Conservation (phyloP, 2,329 filamentous ascomycete genomes). For the Colletotrichum sansevieriae region DNA sequence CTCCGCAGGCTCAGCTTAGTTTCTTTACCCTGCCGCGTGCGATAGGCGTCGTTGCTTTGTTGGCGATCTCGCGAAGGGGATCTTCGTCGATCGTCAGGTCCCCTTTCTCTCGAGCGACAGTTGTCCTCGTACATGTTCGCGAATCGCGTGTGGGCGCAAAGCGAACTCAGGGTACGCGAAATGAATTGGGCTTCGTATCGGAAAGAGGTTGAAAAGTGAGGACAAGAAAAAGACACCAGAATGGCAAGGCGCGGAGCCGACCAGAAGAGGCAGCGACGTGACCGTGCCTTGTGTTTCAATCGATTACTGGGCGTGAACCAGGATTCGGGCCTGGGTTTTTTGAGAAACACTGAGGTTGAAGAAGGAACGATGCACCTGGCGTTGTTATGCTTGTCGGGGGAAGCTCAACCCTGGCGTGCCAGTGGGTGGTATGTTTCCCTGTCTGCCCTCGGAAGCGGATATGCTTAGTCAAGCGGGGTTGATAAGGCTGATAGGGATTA, state of each 20-base stretch:
- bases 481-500: constrained; percentile 19
- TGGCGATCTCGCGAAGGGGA: constrained; percentile 41
- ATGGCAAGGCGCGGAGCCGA: constrained; percentile 18
- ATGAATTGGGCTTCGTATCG: constrained; percentile 29
- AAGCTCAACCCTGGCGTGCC: constrained; percentile 30
- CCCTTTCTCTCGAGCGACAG: constrained; percentile 36
- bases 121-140: constrained; percentile 39
- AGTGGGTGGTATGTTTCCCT: background rate
- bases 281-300: constrained; percentile 31
- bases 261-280: constrained; percentile 26
- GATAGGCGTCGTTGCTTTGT: constrained; percentile 55
- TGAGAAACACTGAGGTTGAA: constrained; percentile 14
- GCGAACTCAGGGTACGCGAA: constrained; percentile 8
- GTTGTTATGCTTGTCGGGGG: background rate
- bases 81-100: constrained; percentile 42
- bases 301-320: constrained; percentile 17
- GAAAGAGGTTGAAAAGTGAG: constrained; percentile 1
- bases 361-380: constrained; percentile 32
- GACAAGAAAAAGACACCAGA: constrained; percentile 7
- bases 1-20: constrained; percentile 43
- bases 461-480: constrained; percentile 32
- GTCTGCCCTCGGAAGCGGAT: constrained; percentile 10
- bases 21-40: constrained; percentile 64
- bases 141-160: constrained; percentile 19
- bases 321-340: constrained; percentile 17